phyloP scores from a whole-genome alignment of 176 grass and related monocot species.

The Ananas comosus region DNA sequence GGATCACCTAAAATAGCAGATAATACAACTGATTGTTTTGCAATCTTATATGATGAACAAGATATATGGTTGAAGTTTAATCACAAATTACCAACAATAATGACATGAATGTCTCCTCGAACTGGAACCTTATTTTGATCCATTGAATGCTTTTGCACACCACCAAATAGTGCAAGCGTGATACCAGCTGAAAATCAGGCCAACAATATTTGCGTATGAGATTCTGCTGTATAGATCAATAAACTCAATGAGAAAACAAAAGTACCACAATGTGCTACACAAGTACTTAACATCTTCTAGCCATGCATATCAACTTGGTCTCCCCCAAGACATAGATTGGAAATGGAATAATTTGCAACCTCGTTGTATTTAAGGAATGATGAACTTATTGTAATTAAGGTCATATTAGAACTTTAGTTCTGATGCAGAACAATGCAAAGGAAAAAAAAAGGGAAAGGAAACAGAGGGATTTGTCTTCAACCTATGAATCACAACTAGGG shows the following conservation, averaged over 20 bases:
- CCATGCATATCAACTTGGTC: too few species aligned
- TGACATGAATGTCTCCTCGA: constrained; percentile 78
- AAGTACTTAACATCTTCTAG: too few species aligned
- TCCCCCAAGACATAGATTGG: too few species aligned
- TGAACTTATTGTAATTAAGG: neutral
- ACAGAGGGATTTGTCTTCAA: too few species aligned
- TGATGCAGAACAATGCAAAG: too few species aligned
- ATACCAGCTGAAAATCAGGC: constrained; percentile 61
- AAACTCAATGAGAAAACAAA: constrained; percentile 1
- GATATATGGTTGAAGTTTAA: constrained; percentile 11
- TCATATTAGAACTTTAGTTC: too few species aligned
- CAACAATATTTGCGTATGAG: constrained; percentile 14
- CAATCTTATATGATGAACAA: neutral
- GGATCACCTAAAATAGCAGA: constrained; percentile 52
- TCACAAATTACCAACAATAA: constrained; percentile 62
- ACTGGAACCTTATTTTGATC: constrained; percentile 94
- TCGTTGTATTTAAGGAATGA: neutral
- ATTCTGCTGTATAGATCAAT: neutral
- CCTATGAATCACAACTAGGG: too few species aligned
- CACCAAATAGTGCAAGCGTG: constrained; percentile 75
- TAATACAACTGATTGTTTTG: constrained; percentile 12
- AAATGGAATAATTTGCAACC: too few species aligned
- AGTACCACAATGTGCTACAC: neutral
- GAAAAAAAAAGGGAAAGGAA: too few species aligned
- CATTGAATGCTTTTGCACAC: constrained; percentile 73